Base-by-base conservation (phyloP, 2,329 filamentous ascomycete genomes). In the Aspergillus pseudotamarii region DNA sequence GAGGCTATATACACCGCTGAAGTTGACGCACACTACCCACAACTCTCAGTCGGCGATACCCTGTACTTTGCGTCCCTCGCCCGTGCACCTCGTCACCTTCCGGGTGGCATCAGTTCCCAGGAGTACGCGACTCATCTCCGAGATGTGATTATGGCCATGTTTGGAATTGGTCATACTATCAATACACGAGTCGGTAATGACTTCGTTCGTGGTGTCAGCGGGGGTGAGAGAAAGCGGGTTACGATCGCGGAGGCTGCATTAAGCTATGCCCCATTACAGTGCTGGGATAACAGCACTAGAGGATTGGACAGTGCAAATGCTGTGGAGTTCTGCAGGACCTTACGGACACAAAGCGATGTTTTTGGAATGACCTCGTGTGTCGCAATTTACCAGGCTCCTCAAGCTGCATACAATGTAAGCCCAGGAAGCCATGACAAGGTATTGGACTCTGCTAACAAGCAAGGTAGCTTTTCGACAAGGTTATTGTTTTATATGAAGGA, bases 1-100 rank as follows among this genome's bases (percentile, higher is more conserved):
- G 91, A 94, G 76, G 89, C 89, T 64, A 92, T 94, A 73, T 94
- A 94, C 79, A 92, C 90, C 23, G 50, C 58, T 6, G 58, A 60
- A 28, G 58, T 60, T n/a, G 58, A 60, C 19, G 48, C 36, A 16
- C 58, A 60, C 28, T 54, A 43, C 30, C 59, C 59, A 14, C 36
- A 32, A 28, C 59, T 61, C 26, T 46, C 53, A 11, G 59, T 61
- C 14, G 59, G 59, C 4, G 59, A 61, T 48, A 61, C 59, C 2
- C 41, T 61, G 14, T 61, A 61, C 43, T 61, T 61, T 36, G 66
- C 65, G 2, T 63, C 66, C 2, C 26, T 51, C 2, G 63, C 66
- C 12, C 59, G 66, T 21, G 53, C 64, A 12, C 64, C 64, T 14
- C 57, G 64, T 38, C 26, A 57, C 10, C n/a, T 58, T 6, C 60